Evolutionary conservation across 179 eudicot species (phyloP), one percentile per base, ranked within the genome.

Genomic region (Amaranthus tricolor): DNA sequence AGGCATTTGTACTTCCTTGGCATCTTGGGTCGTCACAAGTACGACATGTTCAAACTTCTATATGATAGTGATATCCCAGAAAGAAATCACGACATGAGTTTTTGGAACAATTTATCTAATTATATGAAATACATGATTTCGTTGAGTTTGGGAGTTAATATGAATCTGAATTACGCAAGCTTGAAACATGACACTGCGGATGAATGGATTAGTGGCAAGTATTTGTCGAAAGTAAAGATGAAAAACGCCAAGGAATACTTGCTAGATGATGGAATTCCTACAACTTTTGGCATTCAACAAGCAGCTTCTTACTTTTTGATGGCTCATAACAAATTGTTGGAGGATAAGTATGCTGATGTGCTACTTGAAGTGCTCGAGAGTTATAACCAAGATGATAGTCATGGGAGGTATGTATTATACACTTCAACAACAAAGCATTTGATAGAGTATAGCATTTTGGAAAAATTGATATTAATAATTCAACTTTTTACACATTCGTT

Each of bases 1-100:
- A 54, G 63, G 52, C 71, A 64, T 17, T 11, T 74, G 43, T 65
- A 43, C 51, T 74, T 50, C 59, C 59, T 73, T 8, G 76, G 76
- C 2, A 49, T 73, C 10, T n/a, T 74, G 7, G 70, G 77, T 53
- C 62, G 71, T 44, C 71, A 53, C 53, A 52, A 15, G 2, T 40
- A 17, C 6, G 77, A 74, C 67, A 74, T 74, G 21, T 54, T 73
- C 58, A 64, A 53, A 8, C 70, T 65, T 14, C 51, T 53, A 43
- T 74, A 74, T 56, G 60, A 74, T 5, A 53, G 15, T n/a, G 9
- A 66, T 0, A 16, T 24, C 31, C 31, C 31, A 24, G 31, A 3
- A 10, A 14, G 15, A 44, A 72, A 45, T 45, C 40, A 62, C 54
- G 8, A 58, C 45, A 8, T 12, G 5, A 15, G 7, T 57, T n/a